Evolutionary conservation across 176 grass and related monocot genomes (phyloP), one percentile per base, ranked within the genome.

Genomic region (Typha latifolia): DNA sequence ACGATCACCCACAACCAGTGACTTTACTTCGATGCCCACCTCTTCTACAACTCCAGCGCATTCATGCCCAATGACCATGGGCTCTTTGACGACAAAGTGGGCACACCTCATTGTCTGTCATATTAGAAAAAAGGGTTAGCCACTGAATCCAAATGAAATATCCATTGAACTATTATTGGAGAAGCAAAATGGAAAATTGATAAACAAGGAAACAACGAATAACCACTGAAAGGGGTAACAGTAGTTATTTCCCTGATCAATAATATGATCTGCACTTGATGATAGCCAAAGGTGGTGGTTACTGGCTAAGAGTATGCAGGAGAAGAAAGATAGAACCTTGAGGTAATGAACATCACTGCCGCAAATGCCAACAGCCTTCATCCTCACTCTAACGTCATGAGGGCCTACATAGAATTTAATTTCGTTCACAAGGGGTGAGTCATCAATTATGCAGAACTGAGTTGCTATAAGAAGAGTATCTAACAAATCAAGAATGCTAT

Each of bases 331-430:
- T 63, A n/a, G 32, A 55, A 96, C 92, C 92, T 85, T 91, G 62
- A 96, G 93, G 78, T 87, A 97, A 56, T 97, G 93, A 75, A 97
- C 93, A 19, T 97, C 93, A 11, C 85, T 97, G 69, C 93, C 93
- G 19, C 93, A 97, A 12, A 97, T 97, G 7, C 93, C 93, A 62
- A 97, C 88, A 0, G 93, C 93, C 81, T 97, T 97, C 85, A 97
- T 97, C 47, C 85, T 66, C 12, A 97, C 85, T 14, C 88, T 80
- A 57, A 87, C 93, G 61, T 97, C 93, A 29, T 82, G 56, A 47
- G 85, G 70, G 48, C 80, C 93, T 92, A 82, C 64, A 62, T 18
- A 75, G 69, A 31, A 61, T 61, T 8, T 3, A 62, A 57, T 68
- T 71, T 56, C 16, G 57, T 67, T 20, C 64, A 50, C 16, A 61